Evolutionary conservation across 169 alveolate species (phyloP).

Genomic region (Plasmodium reichenowi): DNA sequence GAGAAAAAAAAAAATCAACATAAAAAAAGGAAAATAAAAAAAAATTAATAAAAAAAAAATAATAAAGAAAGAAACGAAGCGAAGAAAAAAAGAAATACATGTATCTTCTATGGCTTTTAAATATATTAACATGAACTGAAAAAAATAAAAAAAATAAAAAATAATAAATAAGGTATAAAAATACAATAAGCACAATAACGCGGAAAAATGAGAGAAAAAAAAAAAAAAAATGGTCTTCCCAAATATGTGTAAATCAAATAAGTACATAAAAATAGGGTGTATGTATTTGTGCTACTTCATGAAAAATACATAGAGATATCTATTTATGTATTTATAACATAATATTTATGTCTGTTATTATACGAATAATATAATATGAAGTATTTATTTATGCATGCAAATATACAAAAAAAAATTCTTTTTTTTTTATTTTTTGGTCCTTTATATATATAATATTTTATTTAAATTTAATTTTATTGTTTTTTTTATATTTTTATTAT

Average conservation of each 20-base stretch:
- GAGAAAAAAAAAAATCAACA: no score
- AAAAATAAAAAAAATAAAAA: neutral
- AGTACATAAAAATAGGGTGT: neutral
- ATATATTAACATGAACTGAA: no score
- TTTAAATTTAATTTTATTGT: no score
- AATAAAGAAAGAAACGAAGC: neutral
- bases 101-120: no score
- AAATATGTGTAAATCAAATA: conserved; percentile 4
- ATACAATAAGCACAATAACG: neutral
- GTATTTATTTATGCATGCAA: conserved; percentile 8
- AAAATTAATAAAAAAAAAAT: neutral
- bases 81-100: neutral
- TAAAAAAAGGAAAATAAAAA: neutral
- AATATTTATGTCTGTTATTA: conserved; percentile 1
- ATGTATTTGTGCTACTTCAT: neutral
- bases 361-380: neutral
- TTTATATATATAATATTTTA: no score
- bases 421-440: no score
- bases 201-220: neutral
- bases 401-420: neutral
- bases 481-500: no score
- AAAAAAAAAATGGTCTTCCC: conserved; percentile 1
- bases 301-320: neutral
- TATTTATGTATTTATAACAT: neutral
- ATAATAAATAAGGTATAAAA: neutral